Conservation (phyloP, 495 filamentous ascomycete species). For the Cercophora newfieldiana region DNA sequence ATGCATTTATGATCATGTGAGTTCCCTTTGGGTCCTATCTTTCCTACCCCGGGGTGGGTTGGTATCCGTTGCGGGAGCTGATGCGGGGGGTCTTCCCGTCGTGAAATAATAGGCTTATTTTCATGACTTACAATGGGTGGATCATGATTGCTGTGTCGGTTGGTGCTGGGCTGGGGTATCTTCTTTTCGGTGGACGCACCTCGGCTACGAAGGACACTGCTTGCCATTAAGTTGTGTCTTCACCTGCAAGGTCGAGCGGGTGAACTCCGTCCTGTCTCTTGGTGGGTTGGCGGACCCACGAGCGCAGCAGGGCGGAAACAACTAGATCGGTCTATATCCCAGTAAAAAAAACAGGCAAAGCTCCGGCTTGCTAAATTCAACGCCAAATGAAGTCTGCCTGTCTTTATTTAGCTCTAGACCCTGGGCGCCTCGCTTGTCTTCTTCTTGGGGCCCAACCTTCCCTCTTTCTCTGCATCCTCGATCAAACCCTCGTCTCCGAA, state of each 20-base stretch:
- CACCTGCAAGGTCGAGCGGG: background rate
- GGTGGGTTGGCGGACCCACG: no score
- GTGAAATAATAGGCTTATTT: constrained; percentile 70
- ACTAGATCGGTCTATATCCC: constrained; percentile 46
- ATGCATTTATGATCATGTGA: constrained; percentile 99
- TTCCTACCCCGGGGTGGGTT: background rate
- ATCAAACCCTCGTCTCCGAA: constrained; percentile 83
- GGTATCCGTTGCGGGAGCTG: background rate
- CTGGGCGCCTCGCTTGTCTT: constrained; percentile 38
- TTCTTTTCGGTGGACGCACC: constrained; percentile 71
- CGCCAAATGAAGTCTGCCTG: constrained; percentile 23
- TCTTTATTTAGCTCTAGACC: constrained; percentile 38
- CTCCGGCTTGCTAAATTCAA: background rate
- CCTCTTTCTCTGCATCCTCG: constrained; percentile 56
- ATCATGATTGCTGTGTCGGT: constrained; percentile 91
- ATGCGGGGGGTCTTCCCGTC: background rate
- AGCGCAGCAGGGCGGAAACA: background rate
- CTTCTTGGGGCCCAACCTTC: constrained; percentile 59
- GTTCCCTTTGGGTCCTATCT: constrained; percentile 37
- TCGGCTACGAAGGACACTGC: constrained; percentile 78
- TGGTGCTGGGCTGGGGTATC: constrained; percentile 85
- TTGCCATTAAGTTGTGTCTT: constrained; percentile 65
- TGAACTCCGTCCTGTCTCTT: background rate
- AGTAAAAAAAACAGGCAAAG: constrained; percentile 22
- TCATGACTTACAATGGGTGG: constrained; percentile 99